Percentiles rank a stretch among this genome's conserved stretches.
Evolutionary conservation across 169 alveolate genomes (phyloP).

Genomic region (Cryptosporidium sp.): DNA sequence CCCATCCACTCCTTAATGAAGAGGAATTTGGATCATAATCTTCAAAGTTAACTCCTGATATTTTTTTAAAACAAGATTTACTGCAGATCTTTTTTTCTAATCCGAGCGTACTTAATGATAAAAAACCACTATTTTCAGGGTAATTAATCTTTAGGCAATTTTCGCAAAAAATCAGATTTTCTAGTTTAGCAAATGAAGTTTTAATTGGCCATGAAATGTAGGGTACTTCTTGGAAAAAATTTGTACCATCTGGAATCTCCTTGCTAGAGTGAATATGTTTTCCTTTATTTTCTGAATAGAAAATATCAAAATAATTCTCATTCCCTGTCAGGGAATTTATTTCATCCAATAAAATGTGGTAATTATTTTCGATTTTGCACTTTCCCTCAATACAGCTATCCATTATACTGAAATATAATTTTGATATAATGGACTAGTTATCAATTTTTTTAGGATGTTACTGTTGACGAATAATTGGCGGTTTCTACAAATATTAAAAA

Average conservation of each 20-base stretch:
- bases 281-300: conserved; percentile 37
- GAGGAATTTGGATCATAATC: conserved; percentile 4
- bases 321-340: neutral
- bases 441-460: neutral
- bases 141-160: conserved; percentile 42
- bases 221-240: conserved; percentile 55
- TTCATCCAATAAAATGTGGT: conserved; percentile 12
- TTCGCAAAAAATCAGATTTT: conserved; percentile 35
- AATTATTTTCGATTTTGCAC: conserved; percentile 8
- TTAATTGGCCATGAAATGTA: conserved; percentile 70
- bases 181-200: neutral
- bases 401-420: conserved; percentile 5
- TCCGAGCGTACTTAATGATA: neutral
- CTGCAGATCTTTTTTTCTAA: conserved; percentile 42
- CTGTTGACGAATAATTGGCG: conserved; percentile 5
- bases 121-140: conserved; percentile 25
- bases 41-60: conserved; percentile 11
- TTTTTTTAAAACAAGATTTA: conserved; percentile 35
- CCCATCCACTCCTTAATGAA: conserved; percentile 57
- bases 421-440: neutral
- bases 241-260: conserved; percentile 18
- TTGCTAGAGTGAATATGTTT: conserved; percentile 57
- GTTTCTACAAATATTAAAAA: neutral
- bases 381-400: neutral
- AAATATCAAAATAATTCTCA: conserved; percentile 16